phyloP scores from a whole-genome alignment of 2,329 filamentous ascomycete genomes.

The Daldinia sp. region DNA sequence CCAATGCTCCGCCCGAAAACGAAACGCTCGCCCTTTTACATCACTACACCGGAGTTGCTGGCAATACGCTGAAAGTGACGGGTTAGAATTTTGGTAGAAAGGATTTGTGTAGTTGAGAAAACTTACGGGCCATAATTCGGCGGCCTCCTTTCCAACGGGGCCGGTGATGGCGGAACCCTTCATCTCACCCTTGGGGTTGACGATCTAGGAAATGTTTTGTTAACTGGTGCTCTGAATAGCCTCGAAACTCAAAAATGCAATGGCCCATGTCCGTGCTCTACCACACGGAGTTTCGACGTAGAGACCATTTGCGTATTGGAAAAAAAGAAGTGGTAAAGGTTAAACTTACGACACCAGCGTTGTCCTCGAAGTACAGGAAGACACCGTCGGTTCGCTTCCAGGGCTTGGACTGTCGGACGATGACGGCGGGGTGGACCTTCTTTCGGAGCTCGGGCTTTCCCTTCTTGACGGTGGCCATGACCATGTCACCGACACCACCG shows the following conservation, averaged over 20 bases:
- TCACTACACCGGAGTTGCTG: slow-evolving; percentile 99
- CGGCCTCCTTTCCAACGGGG: slow-evolving; percentile 99
- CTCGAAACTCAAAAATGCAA: slow-evolving; percentile 23
- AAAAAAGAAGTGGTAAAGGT: neutral
- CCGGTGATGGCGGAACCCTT: slow-evolving; percentile 99
- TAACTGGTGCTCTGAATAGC: slow-evolving; percentile 47
- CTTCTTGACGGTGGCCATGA: slow-evolving; percentile 99
- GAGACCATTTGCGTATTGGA: neutral
- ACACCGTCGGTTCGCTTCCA: slow-evolving; percentile 99
- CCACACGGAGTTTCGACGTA: neutral
- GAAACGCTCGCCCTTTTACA: slow-evolving; percentile 74
- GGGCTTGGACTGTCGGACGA: slow-evolving; percentile 98
- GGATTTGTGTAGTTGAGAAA: slow-evolving; percentile 1
- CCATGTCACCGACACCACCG: slow-evolving; percentile 99
- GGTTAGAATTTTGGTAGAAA: slow-evolving; percentile 50
- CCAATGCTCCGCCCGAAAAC: slow-evolving; percentile 34
- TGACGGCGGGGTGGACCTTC: slow-evolving; percentile 99
- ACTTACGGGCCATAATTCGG: slow-evolving; percentile 98
- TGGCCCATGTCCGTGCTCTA: neutral
- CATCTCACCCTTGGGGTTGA: slow-evolving; percentile 99
- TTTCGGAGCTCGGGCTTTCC: slow-evolving; percentile 99
- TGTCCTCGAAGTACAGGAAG: slow-evolving; percentile 99
- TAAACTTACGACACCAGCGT: slow-evolving; percentile 92
- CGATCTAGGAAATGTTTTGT: slow-evolving; percentile 73
- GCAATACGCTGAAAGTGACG: slow-evolving; percentile 83